Base-by-base conservation (phyloP, 257 asterid species). In the Mentha longifolia region DNA sequence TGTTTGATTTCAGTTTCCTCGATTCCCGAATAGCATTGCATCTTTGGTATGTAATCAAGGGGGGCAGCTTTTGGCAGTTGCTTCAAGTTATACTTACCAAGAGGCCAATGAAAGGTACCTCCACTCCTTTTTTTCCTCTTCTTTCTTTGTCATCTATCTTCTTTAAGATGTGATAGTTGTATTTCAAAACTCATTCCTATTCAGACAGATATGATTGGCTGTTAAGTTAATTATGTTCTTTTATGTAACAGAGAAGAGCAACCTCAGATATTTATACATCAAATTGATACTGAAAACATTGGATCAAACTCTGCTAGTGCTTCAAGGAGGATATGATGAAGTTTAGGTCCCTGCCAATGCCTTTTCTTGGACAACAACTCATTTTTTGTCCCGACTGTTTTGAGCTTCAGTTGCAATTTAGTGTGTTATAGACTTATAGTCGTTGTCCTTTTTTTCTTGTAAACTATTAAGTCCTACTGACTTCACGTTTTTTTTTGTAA, bases 31-130 rank as follows among this genome's bases (percentile, higher is more conserved):
- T 41, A 81, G 91, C 28, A 76, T 87, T 47, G 90, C 90, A 58
- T 89, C 96, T 1, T 62, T 94, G 82, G 90, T 96, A 49, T 94
- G 89, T 75, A 94, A 88, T 83, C 84, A 80, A 41, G 78, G 76
- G 20, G 99, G 97, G 45, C 75, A 77, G 65, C 76, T 94, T 42
- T 78, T 94, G 79, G 97, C 95, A 5, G 84, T 91, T 47, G 96
- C 97, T 75, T 87, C 96, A 61, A 83, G 96, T 79, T 71, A 76
- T 72, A 80, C 96, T 22, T 86, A 84, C 83, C 95, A 91, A 80
- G 97, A 94, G 79, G 91, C 90, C 43, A 80, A 77, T 49, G 91
- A 87, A 85, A 89, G 86, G 97, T 89, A 46, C 9, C 39, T 35
- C 47, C 50, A 41, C 67, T 74, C 47, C 51, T 5, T 1, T 65